Conservation (phyloP, 768 basidiomycete species). For the Rhizopogon rudus region DNA sequence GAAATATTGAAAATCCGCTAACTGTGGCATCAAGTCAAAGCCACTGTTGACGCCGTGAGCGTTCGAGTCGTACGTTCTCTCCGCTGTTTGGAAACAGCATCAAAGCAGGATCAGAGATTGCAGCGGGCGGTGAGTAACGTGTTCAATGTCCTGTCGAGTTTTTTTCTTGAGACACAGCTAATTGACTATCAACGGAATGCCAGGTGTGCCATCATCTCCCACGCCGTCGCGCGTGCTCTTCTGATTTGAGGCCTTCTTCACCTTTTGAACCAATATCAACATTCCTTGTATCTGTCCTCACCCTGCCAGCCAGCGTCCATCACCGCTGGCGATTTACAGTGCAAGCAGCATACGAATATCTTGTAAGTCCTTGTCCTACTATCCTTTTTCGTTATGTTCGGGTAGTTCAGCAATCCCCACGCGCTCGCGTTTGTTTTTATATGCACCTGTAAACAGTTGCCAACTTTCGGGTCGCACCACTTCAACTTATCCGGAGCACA, state of each 20-base stretch:
- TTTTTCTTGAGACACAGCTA: background rate
- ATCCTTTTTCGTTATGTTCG: constrained; percentile 11
- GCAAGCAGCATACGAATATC: background rate
- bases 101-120: background rate
- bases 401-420: constrained; percentile 13
- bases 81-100: background rate
- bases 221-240: constrained; percentile 17
- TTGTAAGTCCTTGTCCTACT: constrained; percentile 11
- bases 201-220: constrained; percentile 21
- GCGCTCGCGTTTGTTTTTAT: constrained; percentile 19
- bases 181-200: constrained; percentile 4
- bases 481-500: constrained; percentile 5
- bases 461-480: constrained; percentile 5
- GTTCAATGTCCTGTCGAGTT: background rate
- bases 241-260: constrained; percentile 11
- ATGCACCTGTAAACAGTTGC: constrained; percentile 8
- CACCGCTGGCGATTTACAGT: background rate
- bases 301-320: background rate
- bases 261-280: constrained; percentile 9
- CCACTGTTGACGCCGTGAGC: too few relatives aligned
- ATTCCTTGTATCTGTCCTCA: constrained; percentile 9
- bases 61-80: too few relatives aligned
- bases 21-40: background rate
- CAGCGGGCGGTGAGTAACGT: background rate
- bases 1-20: constrained; percentile 17